phyloP scores from a whole-genome alignment of 805 yeast genomes.

The Saturnispora dispora region DNA sequence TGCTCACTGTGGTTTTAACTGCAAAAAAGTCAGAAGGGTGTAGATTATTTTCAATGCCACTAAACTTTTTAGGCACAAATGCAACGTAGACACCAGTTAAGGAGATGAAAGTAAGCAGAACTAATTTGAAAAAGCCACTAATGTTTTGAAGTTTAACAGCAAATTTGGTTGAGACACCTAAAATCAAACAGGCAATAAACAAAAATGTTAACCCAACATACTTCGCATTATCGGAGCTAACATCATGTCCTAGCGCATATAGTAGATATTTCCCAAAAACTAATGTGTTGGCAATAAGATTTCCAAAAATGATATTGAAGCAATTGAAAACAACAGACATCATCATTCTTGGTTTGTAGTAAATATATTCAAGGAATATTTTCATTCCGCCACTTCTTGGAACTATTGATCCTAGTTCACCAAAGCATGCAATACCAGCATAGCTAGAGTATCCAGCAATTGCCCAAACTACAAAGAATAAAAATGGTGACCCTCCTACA shows the following conservation, averaged over 20 bases:
- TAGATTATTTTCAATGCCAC: conserved; percentile 38
- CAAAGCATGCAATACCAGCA: conserved; percentile 55
- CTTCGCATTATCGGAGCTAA: conserved; percentile 29
- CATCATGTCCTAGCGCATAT: conserved; percentile 34
- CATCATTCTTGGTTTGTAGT: conserved; percentile 47
- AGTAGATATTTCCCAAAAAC: conserved; percentile 47
- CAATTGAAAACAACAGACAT: conserved; percentile 40
- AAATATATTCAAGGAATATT: conserved; percentile 60
- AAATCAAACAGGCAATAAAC: conserved; percentile 32
- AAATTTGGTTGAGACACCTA: conserved; percentile 48
- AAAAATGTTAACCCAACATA: conserved; percentile 35
- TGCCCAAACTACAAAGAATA: conserved; percentile 57
- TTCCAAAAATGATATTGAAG: conserved; percentile 42
- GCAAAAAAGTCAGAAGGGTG: conserved; percentile 24
- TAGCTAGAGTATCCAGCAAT: conserved; percentile 54
- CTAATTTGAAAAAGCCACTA: conserved; percentile 52
- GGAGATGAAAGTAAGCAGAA: conserved; percentile 44
- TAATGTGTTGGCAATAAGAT: conserved; percentile 41
- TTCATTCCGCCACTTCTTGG: conserved; percentile 75
- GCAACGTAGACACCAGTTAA: conserved; percentile 50
- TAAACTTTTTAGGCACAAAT: conserved; percentile 36
- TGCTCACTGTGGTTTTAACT: conserved; percentile 26
- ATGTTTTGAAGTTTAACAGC: conserved; percentile 56
- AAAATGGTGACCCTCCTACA: conserved; percentile 55
- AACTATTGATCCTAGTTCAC: conserved; percentile 62